Conservation (phyloP, 2,329 filamentous ascomycete species). For the Aspergillus floridensis region DNA sequence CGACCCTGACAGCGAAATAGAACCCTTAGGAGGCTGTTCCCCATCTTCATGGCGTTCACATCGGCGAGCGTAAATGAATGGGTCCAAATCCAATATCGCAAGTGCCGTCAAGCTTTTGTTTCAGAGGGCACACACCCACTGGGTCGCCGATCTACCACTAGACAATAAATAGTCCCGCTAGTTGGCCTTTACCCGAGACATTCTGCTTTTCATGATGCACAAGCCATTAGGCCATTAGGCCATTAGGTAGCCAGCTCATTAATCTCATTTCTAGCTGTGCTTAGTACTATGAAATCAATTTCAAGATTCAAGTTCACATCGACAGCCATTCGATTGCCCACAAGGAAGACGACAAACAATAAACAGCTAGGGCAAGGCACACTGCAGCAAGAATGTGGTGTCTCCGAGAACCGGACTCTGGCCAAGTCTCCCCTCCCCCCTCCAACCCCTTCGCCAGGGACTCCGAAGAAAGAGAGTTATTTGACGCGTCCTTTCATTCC, state of each 20-base stretch:
- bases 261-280: neutral
- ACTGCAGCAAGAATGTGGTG: neutral
- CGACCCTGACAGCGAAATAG: too few species aligned
- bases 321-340: neutral
- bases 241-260: neutral
- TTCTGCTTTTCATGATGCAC: neutral
- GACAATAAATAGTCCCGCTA: neutral
- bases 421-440: neutral
- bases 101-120: neutral
- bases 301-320: too few species aligned
- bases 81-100: neutral
- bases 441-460: neutral
- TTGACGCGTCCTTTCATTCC: conserved; percentile 7
- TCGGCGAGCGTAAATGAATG: too few species aligned
- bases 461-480: neutral
- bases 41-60: too few species aligned
- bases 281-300: neutral
- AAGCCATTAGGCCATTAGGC: neutral
- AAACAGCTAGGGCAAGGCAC: neutral
- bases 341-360: neutral
- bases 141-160: neutral
- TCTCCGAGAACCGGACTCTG: neutral
- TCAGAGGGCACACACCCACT: neutral
- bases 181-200: neutral
- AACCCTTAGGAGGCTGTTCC: too few species aligned